These are phyloP conservation scores for Prunus padus DNA, from an alignment of 306 rosid species.

Conservation along the genomic window DNA sequence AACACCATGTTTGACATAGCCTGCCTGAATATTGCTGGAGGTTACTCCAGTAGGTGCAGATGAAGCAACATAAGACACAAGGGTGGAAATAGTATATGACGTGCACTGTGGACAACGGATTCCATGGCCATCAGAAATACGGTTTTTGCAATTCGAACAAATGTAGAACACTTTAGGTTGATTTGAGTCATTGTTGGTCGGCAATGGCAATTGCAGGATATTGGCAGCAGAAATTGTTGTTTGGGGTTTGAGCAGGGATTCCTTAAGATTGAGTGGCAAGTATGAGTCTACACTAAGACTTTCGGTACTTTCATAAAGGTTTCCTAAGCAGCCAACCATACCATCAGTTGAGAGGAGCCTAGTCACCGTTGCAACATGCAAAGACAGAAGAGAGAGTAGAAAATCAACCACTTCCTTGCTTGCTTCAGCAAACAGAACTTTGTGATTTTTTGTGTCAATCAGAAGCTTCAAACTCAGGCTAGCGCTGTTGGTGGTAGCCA, in stretches of 20 bases:
- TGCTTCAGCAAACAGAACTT: constrained; percentile 29
- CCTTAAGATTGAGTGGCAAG: background rate
- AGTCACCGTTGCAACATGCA: constrained; percentile 24
- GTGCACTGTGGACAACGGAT: background rate
- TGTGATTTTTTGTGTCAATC: background rate
- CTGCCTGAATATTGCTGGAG: background rate
- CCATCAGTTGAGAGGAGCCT: background rate
- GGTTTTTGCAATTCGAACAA: background rate
- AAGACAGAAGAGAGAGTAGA: constrained; percentile 26
- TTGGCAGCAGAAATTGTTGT: background rate
- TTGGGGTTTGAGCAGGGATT: constrained; percentile 1
- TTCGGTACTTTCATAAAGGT: constrained; percentile 23
- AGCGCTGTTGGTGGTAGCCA: background rate
- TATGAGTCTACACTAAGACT: background rate
- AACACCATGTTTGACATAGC: constrained; percentile 10
- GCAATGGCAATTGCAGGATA: background rate
- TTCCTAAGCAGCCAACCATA: constrained; percentile 17
- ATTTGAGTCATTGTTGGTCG: background rate
- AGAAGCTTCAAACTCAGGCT: constrained; percentile 14
- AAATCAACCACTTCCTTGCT: constrained; percentile 28
- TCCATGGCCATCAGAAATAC: background rate
- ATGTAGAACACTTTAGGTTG: background rate
- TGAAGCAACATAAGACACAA: background rate
- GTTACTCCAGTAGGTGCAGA: background rate
- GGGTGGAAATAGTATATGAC: fast-evolving